Evolutionary conservation across 768 basidiomycete species (phyloP).

Genomic region (Hygrocybe coccinea): DNA sequence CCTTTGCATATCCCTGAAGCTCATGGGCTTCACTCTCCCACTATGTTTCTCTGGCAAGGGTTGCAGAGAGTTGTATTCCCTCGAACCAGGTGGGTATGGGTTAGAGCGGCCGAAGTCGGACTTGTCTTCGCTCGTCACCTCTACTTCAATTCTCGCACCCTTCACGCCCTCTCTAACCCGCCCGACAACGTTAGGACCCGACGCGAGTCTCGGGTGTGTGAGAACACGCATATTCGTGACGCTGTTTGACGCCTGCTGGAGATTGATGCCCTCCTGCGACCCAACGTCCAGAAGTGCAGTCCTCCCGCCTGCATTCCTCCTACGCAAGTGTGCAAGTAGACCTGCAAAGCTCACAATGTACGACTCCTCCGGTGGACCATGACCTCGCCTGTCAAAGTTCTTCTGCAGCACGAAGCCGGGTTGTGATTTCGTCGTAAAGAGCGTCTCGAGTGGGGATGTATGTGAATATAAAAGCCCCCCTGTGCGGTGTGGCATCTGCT

Average conservation of each 20-base stretch:
- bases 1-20: neutral
- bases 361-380: neutral
- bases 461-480: constrained; percentile 61
- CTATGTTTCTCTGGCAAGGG: neutral
- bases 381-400: neutral
- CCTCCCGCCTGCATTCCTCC: constrained; percentile 11
- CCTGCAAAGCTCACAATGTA: constrained; percentile 44
- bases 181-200: constrained; percentile 46
- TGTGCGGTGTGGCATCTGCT: constrained; percentile 58
- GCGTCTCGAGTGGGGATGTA: constrained; percentile 49
- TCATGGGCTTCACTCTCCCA: neutral
- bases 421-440: constrained; percentile 46
- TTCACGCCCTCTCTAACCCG: constrained; percentile 34
- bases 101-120: constrained; percentile 35
- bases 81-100: constrained; percentile 46
- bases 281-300: constrained; percentile 26
- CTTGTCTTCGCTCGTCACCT: constrained; percentile 27
- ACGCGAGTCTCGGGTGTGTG: constrained; percentile 23
- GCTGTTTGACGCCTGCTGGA: constrained; percentile 12
- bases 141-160: constrained; percentile 30
- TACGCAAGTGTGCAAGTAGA: constrained; percentile 27
- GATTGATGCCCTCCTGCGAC: constrained; percentile 27
- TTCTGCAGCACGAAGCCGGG: constrained; percentile 55
- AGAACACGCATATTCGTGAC: constrained; percentile 32
- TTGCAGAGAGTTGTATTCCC: constrained; percentile 33